phyloP scores from a whole-genome alignment of 2,329 filamentous ascomycete genomes.

The Ophiostoma triangulosporum region DNA sequence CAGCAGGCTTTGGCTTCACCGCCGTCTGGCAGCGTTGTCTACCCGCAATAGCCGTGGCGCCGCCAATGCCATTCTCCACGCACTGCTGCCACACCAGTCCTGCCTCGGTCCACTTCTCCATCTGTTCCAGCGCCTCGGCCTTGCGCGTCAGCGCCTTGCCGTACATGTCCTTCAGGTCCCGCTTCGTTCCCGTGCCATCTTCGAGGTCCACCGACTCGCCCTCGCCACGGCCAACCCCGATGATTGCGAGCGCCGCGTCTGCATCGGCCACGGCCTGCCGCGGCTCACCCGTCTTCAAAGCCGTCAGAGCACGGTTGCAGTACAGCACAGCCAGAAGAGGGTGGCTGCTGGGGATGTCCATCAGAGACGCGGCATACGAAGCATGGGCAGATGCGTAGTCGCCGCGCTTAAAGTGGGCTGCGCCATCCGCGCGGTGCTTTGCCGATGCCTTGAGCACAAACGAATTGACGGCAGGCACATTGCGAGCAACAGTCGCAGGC shows the following conservation, averaged over 20 bases:
- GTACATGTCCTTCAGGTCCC: constrained; percentile 86
- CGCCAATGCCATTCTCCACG: constrained; percentile 77
- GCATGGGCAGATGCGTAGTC: constrained; percentile 80
- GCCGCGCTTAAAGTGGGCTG: constrained; percentile 83
- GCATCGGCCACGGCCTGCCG: constrained; percentile 78
- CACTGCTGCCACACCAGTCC: constrained; percentile 66
- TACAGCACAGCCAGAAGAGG: constrained; percentile 79
- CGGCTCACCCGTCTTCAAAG: constrained; percentile 81
- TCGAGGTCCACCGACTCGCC: constrained; percentile 64
- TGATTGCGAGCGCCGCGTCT: constrained; percentile 64
- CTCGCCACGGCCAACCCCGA: constrained; percentile 66
- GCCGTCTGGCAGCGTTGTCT: constrained; percentile 83
- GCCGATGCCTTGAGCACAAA: constrained; percentile 61
- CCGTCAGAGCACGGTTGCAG: constrained; percentile 81
- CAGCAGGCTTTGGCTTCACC: constrained; percentile 49
- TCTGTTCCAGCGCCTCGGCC: constrained; percentile 86
- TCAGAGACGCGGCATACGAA: constrained; percentile 66
- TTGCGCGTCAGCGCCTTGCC: constrained; percentile 90
- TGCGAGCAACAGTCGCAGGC: constrained; percentile 32
- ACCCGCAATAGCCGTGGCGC: constrained; percentile 68
- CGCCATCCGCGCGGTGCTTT: constrained; percentile 65
- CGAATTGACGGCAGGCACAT: constrained; percentile 53
- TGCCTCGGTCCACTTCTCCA: constrained; percentile 88
- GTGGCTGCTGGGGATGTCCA: constrained; percentile 61
- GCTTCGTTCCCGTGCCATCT: constrained; percentile 45